Conservation (phyloP, 164 flowering plant species). For the Litsea cubeba region DNA sequence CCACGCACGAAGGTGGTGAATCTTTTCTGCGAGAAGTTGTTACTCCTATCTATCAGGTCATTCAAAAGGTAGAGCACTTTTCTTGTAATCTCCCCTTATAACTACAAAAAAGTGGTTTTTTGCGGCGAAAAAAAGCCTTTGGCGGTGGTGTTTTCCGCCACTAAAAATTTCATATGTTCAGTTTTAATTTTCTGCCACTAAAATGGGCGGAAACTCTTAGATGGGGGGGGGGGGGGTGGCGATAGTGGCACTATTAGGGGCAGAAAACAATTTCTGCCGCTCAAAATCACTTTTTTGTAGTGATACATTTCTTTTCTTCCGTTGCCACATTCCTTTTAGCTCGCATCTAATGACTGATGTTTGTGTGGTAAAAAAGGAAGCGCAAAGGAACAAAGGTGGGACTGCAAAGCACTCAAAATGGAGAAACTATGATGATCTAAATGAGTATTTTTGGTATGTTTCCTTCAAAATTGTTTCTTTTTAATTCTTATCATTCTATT, state of each 20-base stretch:
- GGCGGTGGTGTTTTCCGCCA: too few relatives aligned
- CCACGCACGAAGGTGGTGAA: conserved; percentile 57
- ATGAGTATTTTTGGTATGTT: conserved; percentile 96
- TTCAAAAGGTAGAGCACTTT: conserved; percentile 50
- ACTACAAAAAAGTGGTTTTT: too few relatives aligned
- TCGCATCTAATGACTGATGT: background rate
- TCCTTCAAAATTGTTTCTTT: background rate
- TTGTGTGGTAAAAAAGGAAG: conserved; percentile 67
- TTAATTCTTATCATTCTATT: background rate
- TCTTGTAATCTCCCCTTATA: background rate
- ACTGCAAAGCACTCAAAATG: conserved; percentile 87
- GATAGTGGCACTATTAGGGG: too few relatives aligned
- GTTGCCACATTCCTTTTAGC: background rate
- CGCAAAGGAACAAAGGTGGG: conserved; percentile 71
- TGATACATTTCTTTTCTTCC: background rate
- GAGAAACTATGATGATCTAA: conserved; percentile 99
- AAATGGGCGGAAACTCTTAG: too few relatives aligned
- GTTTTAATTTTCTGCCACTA: too few relatives aligned
- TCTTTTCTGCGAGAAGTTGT: conserved; percentile 67
- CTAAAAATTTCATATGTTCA: too few relatives aligned
- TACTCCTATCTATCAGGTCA: conserved; percentile 77
- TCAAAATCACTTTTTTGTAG: too few relatives aligned
- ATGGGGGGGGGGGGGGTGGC: too few relatives aligned
- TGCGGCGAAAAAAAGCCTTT: too few relatives aligned
- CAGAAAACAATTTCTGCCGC: too few relatives aligned